Evolutionary conservation across 176 grass and related monocot species (phyloP), one percentile per base, ranked within the genome.

Genomic region (Triticum dicoccoides): DNA sequence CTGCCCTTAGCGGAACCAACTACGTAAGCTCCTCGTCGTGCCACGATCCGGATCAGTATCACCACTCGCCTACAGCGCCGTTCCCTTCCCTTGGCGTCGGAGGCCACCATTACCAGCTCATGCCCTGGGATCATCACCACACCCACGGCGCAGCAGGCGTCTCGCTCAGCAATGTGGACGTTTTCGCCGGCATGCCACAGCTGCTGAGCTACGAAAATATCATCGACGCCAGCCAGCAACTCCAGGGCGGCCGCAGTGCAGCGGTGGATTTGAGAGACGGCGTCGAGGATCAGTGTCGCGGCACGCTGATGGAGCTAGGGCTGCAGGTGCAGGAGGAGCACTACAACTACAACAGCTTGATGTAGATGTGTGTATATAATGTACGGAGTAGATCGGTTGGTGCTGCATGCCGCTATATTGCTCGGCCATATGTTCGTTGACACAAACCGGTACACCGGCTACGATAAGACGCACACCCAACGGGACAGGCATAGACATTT

Each of bases 291-390:
- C 89, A 80, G 39, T 90, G 80, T n/a, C 52, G 61, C 4, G 84
- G 84, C 12, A 30, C 64, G 65, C 89, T 82, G 51, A 85, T 91
- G 70, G 89, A 88, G 17, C 64, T 85, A 82, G 89, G 70, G 33
- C 49, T 88, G 32, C 42, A 51, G 24, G 89, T 88, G 32, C 73
- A 51, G 14, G 90, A 88, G 39, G 89, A 91, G 23, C 64, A 91
- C 70, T 91, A 91, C 39, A 77, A 39, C 49, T 91, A 85, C 90
- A 82, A 88, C 41, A 44, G 72, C 86, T 23, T 91, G 70, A 70
- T 91, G 63, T 83, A 81, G 44, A 47, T 47, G 44, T 47, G 11
- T 47, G 3, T 45, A 4, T 45, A 47, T 47, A 82, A 91, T 85
- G 64, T 91, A 30, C 29, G 29, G 29, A 30, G 29, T 30, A 61